Percentiles rank a stretch among this genome's conserved stretches.
These are phyloP conservation scores for Lecanosticta acicola DNA, from an alignment of 2,329 filamentous ascomycete genomes.

Conservation along the genomic window DNA sequence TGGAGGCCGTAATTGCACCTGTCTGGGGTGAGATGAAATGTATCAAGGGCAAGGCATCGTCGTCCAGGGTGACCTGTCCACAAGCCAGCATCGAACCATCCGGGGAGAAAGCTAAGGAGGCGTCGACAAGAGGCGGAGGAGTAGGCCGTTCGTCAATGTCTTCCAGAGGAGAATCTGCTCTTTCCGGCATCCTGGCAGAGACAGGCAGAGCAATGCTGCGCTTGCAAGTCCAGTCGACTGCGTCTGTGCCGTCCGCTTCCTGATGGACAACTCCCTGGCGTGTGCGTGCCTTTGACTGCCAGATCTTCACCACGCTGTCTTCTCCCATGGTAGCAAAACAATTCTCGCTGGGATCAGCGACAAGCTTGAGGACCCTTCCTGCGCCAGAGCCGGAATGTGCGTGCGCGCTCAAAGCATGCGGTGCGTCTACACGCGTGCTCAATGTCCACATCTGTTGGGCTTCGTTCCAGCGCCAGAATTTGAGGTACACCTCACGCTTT, in stretches of 20 bases:
- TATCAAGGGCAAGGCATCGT: conserved; percentile 52
- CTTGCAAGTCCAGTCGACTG: conserved; percentile 71
- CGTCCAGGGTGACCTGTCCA: conserved; percentile 36
- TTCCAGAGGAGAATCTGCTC: conserved; percentile 26
- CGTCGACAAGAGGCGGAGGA: conserved; percentile 38
- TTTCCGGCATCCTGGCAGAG: conserved; percentile 26
- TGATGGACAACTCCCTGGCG: conserved; percentile 62
- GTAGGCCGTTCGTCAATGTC: conserved; percentile 24
- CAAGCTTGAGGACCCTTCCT: conserved; percentile 64
- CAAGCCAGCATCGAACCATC: conserved; percentile 80
- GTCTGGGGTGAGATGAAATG: conserved; percentile 70
- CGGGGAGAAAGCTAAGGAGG: conserved; percentile 70
- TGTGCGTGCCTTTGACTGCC: conserved; percentile 67
- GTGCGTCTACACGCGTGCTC: conserved; percentile 74
- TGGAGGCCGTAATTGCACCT: conserved; percentile 60
- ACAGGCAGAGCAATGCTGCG: conserved; percentile 44
- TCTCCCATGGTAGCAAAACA: conserved; percentile 82
- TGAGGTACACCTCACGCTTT: conserved; percentile 71
- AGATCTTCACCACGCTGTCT: conserved; percentile 72
- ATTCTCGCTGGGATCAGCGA: conserved; percentile 60
- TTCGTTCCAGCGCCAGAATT: conserved; percentile 74
- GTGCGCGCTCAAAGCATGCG: conserved; percentile 52
- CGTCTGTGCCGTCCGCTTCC: conserved; percentile 51
- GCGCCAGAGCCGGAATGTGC: conserved; percentile 29
- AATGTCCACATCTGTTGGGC: conserved; percentile 60